phyloP scores from a whole-genome alignment of 352 stramenopile genomes.

The Phytophthora europaea region DNA sequence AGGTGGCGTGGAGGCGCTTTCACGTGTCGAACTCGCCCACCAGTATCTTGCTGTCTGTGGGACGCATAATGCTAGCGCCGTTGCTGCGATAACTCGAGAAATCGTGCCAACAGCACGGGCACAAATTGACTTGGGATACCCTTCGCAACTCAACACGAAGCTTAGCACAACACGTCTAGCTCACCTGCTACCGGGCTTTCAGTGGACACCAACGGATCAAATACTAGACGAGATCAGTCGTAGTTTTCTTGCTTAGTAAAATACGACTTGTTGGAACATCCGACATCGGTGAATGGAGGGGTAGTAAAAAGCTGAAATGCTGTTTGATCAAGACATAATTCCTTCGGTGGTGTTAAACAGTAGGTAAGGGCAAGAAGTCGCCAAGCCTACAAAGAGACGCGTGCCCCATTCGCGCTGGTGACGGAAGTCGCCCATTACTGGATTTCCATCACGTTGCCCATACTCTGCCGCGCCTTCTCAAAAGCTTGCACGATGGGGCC shows the following conservation, averaged over 20 bases:
- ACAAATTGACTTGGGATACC: slow-evolving; percentile 55
- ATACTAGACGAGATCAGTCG: slow-evolving; percentile 39
- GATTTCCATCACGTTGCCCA: slow-evolving; percentile 57
- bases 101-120: slow-evolving; percentile 43
- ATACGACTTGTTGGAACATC: too few species aligned
- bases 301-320: not conserved
- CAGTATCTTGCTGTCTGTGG: slow-evolving; percentile 39
- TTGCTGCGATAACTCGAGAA: slow-evolving; percentile 7
- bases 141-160: slow-evolving; percentile 54
- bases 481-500: slow-evolving; percentile 37
- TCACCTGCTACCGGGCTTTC: slow-evolving; percentile 34
- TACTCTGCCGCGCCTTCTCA: slow-evolving; percentile 37
- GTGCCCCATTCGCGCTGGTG: slow-evolving; percentile 18
- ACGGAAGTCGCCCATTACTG: slow-evolving; percentile 40
- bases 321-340: slow-evolving; percentile 29
- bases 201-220: slow-evolving; percentile 27
- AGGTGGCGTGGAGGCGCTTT: slow-evolving; percentile 62
- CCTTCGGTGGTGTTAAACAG: slow-evolving; percentile 2
- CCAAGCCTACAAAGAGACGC: slow-evolving; percentile 22
- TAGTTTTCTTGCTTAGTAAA: slow-evolving; percentile 32
- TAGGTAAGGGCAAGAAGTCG: slow-evolving; percentile 11
- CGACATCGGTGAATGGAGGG: too few species aligned
- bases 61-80: slow-evolving; percentile 4
- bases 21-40: slow-evolving; percentile 55
- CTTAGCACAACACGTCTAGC: slow-evolving; percentile 46